Conservation (phyloP, 2,329 filamentous ascomycete genomes). For the Thielaviopsis cerberus region DNA sequence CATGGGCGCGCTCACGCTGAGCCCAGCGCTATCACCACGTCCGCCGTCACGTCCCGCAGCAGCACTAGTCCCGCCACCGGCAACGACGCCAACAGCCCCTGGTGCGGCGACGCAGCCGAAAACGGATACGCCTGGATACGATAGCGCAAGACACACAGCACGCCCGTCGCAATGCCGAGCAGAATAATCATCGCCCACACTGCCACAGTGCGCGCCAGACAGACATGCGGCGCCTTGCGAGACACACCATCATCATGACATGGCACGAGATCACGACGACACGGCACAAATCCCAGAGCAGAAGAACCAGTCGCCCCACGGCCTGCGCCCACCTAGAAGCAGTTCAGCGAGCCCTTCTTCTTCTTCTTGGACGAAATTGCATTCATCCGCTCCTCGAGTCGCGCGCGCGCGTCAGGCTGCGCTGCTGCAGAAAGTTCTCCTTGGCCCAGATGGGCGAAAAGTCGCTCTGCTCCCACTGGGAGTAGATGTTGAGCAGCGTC, state of each 20-base stretch:
- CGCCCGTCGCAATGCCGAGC: neutral
- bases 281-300: neutral
- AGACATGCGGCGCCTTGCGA: neutral
- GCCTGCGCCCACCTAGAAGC: constrained; percentile 48
- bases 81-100: constrained; percentile 1
- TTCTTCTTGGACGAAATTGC: constrained; percentile 82
- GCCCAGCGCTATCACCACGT: constrained; percentile 77
- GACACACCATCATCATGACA: neutral
- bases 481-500: constrained; percentile 80
- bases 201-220: neutral
- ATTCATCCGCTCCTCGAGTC: constrained; percentile 93
- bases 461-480: constrained; percentile 85
- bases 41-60: constrained; percentile 13
- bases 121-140: constrained; percentile 9
- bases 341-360: constrained; percentile 89
- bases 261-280: neutral
- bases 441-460: constrained; percentile 74
- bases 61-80: constrained; percentile 1
- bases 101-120: constrained; percentile 6
- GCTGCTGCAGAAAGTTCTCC: constrained; percentile 87
- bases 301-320: constrained; percentile 3
- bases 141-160: constrained; percentile 5
- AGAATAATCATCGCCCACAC: neutral
- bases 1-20: constrained; percentile 49
- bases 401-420: constrained; percentile 69